phyloP scores from a whole-genome alignment of 2,329 filamentous ascomycete species.

The Macrophomina tecta region DNA sequence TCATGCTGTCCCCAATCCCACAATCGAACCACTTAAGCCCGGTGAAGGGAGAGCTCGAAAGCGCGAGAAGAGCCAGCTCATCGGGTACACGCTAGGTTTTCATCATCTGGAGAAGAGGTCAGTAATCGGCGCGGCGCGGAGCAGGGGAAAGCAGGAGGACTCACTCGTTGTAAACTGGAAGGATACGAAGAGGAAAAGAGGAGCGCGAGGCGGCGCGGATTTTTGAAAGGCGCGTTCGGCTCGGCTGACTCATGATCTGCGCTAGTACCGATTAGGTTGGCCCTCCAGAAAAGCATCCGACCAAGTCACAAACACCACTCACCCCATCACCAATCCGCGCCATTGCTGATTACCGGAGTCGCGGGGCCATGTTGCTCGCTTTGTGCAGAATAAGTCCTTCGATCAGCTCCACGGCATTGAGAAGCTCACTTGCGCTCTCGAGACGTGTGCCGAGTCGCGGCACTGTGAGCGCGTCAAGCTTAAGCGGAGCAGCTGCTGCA shows the following conservation, averaged over 20 bases:
- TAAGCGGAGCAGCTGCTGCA: neutral
- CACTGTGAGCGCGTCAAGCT: neutral
- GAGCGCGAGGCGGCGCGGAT: constrained; percentile 2
- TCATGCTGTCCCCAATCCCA: constrained; percentile 77
- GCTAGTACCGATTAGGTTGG: constrained; percentile 30
- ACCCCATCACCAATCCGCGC: neutral
- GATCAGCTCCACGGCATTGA: neutral
- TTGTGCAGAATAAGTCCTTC: neutral
- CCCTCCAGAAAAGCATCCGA: constrained; percentile 14
- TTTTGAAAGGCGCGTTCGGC: neutral
- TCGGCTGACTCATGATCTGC: constrained; percentile 7
- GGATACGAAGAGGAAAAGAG: constrained; percentile 70
- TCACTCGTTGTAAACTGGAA: constrained; percentile 99
- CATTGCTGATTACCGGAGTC: constrained; percentile 1
- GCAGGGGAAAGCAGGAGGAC: constrained; percentile 47
- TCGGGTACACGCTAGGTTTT: constrained; percentile 96
- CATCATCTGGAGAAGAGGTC: constrained; percentile 78
- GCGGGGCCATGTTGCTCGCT: constrained; percentile 5
- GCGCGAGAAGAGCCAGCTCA: constrained; percentile 76
- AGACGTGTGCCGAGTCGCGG: neutral
- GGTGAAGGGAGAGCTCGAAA: constrained; percentile 82
- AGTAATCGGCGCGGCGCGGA: constrained; percentile 36
- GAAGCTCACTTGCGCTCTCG: neutral
- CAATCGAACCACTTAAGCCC: constrained; percentile 88
- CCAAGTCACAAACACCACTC: neutral